phyloP scores from a whole-genome alignment of 257 asterid species.

The Rubia yunnanensis region DNA sequence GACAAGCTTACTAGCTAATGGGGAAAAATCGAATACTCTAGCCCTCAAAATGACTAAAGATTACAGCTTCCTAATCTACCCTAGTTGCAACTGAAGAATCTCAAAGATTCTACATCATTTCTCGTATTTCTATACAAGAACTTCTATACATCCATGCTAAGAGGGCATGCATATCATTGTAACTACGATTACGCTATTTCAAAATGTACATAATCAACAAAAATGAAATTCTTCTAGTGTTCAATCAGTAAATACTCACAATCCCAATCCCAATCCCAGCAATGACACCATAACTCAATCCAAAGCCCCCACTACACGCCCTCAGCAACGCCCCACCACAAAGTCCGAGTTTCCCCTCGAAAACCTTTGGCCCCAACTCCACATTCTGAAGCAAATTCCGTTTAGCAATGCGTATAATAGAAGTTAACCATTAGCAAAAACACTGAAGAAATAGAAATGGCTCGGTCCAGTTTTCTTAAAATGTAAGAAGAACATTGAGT shows the following conservation, averaged over 20 bases:
- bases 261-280: slow-evolving; percentile 86
- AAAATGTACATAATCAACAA: slow-evolving; percentile 78
- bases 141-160: not conserved
- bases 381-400: too few species aligned
- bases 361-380: slow-evolving; percentile 60
- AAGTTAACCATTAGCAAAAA: too few species aligned
- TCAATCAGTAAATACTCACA: slow-evolving; percentile 46
- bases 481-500: too few species aligned
- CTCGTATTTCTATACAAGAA: slow-evolving; percentile 6
- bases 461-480: too few species aligned
- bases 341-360: slow-evolving; percentile 72
- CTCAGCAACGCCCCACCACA: slow-evolving; percentile 75
- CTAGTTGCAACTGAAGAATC: not conserved
- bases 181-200: slow-evolving; percentile 45
- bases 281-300: slow-evolving; percentile 76
- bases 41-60: not conserved
- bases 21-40: not conserved
- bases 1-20: not conserved
- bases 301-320: slow-evolving; percentile 45
- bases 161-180: not conserved
- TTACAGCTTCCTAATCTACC: not conserved
- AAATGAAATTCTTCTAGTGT: slow-evolving; percentile 64
- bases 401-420: too few species aligned
- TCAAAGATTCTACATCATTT: not conserved
- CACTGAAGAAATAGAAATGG: too few species aligned